phyloP scores from a whole-genome alignment of 163 green algal genomes.

The Prototheca cutis region DNA sequence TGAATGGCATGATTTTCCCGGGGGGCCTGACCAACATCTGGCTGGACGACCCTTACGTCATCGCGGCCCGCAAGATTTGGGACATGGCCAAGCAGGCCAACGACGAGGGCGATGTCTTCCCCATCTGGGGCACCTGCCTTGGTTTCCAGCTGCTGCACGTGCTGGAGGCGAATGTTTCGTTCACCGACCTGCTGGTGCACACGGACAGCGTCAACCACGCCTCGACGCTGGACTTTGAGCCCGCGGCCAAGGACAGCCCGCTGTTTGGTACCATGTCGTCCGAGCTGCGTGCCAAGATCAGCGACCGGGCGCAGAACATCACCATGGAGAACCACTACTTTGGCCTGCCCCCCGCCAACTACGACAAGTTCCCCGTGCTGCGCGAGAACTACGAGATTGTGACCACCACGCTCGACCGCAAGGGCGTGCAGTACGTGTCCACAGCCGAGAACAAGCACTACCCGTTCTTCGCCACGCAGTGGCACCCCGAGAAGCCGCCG shows the following conservation, averaged over 20 bases:
- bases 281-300: constrained; percentile 33
- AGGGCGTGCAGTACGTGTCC: constrained; percentile 27
- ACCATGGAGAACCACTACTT: constrained; percentile 64
- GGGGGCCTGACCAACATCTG: constrained; percentile 67
- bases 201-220: constrained; percentile 62
- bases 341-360: constrained; percentile 31
- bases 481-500: constrained; percentile 76
- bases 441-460: constrained; percentile 65
- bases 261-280: constrained; percentile 36
- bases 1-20: constrained; percentile 67
- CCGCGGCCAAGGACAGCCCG: constrained; percentile 18
- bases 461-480: constrained; percentile 64
- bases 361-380: constrained; percentile 36
- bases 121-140: constrained; percentile 70
- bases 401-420: constrained; percentile 51
- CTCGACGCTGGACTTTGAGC: constrained; percentile 45
- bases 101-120: constrained; percentile 42
- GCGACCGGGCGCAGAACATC: constrained; percentile 51
- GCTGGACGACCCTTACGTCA: constrained; percentile 68
- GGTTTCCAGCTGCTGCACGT: constrained; percentile 81
- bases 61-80: constrained; percentile 71
- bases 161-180: constrained; percentile 57
- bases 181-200: constrained; percentile 68
- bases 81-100: constrained; percentile 64
- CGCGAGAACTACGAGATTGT: constrained; percentile 46